These are phyloP conservation scores for Drechslera avenae DNA, from an alignment of 2,329 filamentous ascomycete genomes.

Conservation along the genomic window DNA sequence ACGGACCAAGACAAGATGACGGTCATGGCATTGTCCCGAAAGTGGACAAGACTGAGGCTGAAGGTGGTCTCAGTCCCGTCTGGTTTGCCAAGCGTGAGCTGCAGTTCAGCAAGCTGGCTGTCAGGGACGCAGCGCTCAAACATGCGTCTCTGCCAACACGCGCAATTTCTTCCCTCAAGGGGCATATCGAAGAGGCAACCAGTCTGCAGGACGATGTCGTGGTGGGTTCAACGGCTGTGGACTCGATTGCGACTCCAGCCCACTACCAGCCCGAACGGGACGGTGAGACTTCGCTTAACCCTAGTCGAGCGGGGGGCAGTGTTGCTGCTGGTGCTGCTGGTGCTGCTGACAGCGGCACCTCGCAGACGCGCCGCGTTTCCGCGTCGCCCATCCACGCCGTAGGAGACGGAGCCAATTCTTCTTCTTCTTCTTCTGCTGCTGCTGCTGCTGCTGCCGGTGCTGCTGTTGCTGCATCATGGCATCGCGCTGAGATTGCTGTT, in stretches of 20 bases:
- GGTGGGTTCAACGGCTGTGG: conserved; percentile 1
- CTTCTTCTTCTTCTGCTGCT: too few relatives aligned
- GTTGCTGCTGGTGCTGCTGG: too few relatives aligned
- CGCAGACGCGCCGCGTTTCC: conserved; percentile 22
- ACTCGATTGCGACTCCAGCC: conserved; percentile 1
- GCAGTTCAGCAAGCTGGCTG: conserved; percentile 8
- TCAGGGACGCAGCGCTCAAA: neutral
- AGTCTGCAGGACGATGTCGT: neutral
- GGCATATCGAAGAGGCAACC: neutral
- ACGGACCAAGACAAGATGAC: conserved; percentile 28
- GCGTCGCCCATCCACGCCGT: conserved; percentile 38
- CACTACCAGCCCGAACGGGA: conserved; percentile 5
- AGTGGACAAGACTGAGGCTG: conserved; percentile 2
- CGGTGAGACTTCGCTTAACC: conserved; percentile 14
- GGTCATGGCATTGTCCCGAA: conserved; percentile 5
- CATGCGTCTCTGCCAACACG: neutral
- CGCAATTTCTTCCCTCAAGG: neutral
- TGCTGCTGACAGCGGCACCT: conserved; percentile 13
- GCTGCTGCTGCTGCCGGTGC: too few relatives aligned
- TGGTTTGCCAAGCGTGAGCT: conserved; percentile 21
- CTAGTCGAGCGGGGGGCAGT: conserved; percentile 12
- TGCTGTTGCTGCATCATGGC: conserved; percentile 41
- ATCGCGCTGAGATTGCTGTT: conserved; percentile 32
- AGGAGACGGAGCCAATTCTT: conserved; percentile 37
- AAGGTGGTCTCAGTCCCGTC: conserved; percentile 5